Evolutionary conservation across 768 basidiomycete species (phyloP).

Genomic region (Crassisporium funariophilum): DNA sequence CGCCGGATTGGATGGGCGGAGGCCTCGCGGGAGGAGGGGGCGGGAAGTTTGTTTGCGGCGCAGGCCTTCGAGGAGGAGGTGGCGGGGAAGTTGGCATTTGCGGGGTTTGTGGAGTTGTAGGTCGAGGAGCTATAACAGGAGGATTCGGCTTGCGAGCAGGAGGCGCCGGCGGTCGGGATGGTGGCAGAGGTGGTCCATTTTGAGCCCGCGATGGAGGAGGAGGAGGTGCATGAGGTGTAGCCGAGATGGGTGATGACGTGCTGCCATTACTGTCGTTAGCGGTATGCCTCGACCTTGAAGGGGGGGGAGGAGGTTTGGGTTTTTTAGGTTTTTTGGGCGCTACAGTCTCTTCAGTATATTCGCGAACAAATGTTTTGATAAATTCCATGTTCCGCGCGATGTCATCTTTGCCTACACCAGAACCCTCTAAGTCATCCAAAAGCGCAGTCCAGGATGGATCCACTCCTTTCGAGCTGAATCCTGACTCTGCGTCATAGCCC

Average conservation of each 20-base stretch:
- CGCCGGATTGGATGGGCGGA: not conserved
- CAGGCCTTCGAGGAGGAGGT: constrained; percentile 41
- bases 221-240: constrained; percentile 40
- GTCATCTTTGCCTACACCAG: constrained; percentile 68
- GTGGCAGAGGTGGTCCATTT: constrained; percentile 29
- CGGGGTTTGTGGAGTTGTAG: constrained; percentile 21
- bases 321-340: constrained; percentile 44
- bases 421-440: constrained; percentile 60
- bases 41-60: not conserved
- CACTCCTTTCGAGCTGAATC: constrained; percentile 84
- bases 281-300: constrained; percentile 43
- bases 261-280: constrained; percentile 40
- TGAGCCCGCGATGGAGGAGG: constrained; percentile 35
- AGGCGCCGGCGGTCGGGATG: constrained; percentile 38
- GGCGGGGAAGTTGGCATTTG: constrained; percentile 34
- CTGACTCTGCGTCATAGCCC: constrained; percentile 87
- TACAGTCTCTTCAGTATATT: constrained; percentile 40
- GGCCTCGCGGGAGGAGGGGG: not conserved
- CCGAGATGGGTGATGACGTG: constrained; percentile 35
- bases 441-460: constrained; percentile 88
- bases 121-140: not conserved
- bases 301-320: constrained; percentile 55
- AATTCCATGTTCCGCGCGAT: constrained; percentile 84
- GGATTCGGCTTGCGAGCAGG: constrained; percentile 28
- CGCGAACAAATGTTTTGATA: constrained; percentile 79